phyloP scores from a whole-genome alignment of 2,329 filamentous ascomycete genomes.

The Venturia asperata region DNA sequence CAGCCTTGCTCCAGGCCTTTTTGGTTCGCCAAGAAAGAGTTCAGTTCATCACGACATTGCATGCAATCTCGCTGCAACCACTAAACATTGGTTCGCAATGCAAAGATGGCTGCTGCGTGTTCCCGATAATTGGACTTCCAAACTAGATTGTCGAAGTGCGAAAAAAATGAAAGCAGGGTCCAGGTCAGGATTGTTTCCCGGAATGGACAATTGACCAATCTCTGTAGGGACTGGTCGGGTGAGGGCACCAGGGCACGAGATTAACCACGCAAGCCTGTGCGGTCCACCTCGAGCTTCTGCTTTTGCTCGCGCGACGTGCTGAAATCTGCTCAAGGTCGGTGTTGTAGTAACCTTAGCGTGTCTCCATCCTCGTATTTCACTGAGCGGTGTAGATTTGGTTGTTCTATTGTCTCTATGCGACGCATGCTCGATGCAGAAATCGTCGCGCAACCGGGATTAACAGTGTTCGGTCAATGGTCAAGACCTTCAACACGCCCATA shows the following conservation, averaged over 20 bases:
- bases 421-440: not conserved
- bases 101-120: not conserved
- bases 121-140: not conserved
- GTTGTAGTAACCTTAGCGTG: not conserved
- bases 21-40: not conserved
- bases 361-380: not conserved
- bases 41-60: not conserved
- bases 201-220: constrained; percentile 4
- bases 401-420: constrained; percentile 1
- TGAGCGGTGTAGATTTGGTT: not conserved
- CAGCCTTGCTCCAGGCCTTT: not conserved
- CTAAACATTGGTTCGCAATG: not conserved
- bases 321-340: not conserved
- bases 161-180: not conserved
- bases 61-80: not conserved
- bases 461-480: not conserved
- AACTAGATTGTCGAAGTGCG: not conserved
- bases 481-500: not conserved
- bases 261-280: constrained; percentile 7
- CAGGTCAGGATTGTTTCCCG: constrained; percentile 8
- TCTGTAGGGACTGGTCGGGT: not conserved
- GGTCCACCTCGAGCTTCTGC: not conserved
- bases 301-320: constrained; percentile 6
- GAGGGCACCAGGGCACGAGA: not conserved
- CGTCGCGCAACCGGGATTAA: not conserved